Conservation (phyloP, 768 basidiomycete species). For the Russula abietina region DNA sequence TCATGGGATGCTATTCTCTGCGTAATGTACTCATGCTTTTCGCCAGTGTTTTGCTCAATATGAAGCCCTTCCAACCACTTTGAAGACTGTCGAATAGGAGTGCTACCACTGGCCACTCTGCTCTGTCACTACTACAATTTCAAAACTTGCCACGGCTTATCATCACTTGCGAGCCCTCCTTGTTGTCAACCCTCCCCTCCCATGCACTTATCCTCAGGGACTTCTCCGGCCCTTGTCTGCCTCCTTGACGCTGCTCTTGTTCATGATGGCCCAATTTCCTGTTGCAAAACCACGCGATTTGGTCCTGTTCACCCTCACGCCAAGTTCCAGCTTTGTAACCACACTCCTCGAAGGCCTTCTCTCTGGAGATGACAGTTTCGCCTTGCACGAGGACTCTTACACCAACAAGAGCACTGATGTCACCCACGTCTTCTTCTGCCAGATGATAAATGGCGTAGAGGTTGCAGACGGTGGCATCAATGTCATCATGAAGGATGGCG, state of each 20-base stretch:
- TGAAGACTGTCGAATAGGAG: too few species aligned
- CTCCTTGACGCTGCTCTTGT: slow-evolving; percentile 23
- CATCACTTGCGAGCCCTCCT: too few species aligned
- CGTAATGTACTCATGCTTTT: too few species aligned
- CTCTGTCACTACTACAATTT: too few species aligned
- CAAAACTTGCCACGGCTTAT: too few species aligned
- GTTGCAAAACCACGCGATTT: slow-evolving; percentile 85
- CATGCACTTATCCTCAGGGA: slow-evolving; percentile 21
- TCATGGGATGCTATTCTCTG: too few species aligned
- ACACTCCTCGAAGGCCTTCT: slow-evolving; percentile 41
- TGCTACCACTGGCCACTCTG: too few species aligned
- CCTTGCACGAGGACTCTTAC: slow-evolving; percentile 77
- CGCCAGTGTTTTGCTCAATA: too few species aligned
- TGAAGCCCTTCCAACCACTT: too few species aligned
- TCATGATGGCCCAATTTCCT: slow-evolving; percentile 28
- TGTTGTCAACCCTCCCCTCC: not conserved
- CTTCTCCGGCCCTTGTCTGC: slow-evolving; percentile 23
- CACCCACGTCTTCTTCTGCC: slow-evolving; percentile 83
- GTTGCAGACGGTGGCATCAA: slow-evolving; percentile 91
- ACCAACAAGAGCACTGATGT: slow-evolving; percentile 82
- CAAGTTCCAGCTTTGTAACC: slow-evolving; percentile 57
- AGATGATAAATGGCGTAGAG: slow-evolving; percentile 79
- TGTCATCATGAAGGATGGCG: slow-evolving; percentile 58
- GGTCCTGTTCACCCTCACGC: slow-evolving; percentile 76
- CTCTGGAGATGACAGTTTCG: slow-evolving; percentile 39